Evolutionary conservation across 2,329 filamentous ascomycete genomes (phyloP).

Genomic region (Ascochyta fabae): DNA sequence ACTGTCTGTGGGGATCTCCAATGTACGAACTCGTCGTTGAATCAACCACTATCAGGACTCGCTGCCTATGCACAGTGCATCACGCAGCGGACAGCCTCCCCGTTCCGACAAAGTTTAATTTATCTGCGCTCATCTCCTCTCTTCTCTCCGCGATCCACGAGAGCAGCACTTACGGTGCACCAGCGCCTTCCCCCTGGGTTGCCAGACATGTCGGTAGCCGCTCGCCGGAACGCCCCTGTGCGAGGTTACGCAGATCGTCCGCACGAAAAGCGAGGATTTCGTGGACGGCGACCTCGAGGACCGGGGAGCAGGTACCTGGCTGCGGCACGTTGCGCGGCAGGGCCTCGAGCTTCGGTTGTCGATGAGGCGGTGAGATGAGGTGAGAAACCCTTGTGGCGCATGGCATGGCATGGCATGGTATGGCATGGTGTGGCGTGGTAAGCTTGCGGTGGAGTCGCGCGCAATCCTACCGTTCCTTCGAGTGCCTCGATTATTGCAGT

Average conservation of each 20-base stretch:
- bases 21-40: too few relatives aligned
- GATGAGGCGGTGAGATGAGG: constrained; percentile 9
- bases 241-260: constrained; percentile 4
- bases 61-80: too few relatives aligned
- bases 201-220: constrained; percentile 1
- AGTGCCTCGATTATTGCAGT: too few relatives aligned
- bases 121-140: too few relatives aligned
- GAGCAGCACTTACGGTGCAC: too few relatives aligned
- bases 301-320: constrained; percentile 12
- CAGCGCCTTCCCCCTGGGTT: constrained; percentile 14
- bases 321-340: constrained; percentile 10
- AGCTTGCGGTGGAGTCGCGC: background rate
- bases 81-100: too few relatives aligned
- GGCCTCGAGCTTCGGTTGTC: background rate
- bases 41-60: too few relatives aligned
- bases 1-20: too few relatives aligned
- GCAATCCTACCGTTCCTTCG: background rate
- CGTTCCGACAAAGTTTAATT: too few relatives aligned
- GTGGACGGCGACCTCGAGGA: constrained; percentile 15
- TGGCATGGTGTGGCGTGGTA: too few relatives aligned
- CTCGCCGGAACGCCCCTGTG: background rate
- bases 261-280: background rate
- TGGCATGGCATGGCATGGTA: background rate
- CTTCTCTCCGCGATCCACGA: too few relatives aligned
- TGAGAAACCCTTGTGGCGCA: background rate